Evolutionary conservation across 495 filamentous ascomycete genomes (phyloP), one percentile per base, ranked within the genome.

Genomic region (Podospora pseudoanserina): DNA sequence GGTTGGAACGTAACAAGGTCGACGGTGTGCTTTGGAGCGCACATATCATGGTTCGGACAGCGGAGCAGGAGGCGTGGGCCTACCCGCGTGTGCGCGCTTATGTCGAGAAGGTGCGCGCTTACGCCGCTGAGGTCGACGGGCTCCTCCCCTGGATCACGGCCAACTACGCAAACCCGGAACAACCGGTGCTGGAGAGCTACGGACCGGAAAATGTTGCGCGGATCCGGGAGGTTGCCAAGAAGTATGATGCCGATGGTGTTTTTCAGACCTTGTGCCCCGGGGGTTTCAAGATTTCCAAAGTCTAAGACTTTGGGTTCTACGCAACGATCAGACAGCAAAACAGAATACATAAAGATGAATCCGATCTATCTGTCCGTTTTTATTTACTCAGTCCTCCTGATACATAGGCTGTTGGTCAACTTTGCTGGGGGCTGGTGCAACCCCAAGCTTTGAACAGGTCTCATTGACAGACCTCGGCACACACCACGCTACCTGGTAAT

Each of bases 191-290:
- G 13, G 68, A 59, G 0, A 79, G 84, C n/a, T 87, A 86, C 70
- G 86, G 86, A 0, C 69, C 64, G 62, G 76, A 76, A 27, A 86
- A 81, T 67, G 63, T 84, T 2, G 55, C 64, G 34, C 72, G 68
- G 34, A 68, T 88, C 64, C 70, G 70, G 26, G 63, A 70, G 18
- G 78, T 81, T 4, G 77, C 77, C 0, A 65, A 65, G 39, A 80
- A 79, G 75, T 89, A 86, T 71, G 86, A 87, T 68, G 82, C 82
- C 0, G 30, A 78, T 4, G 74, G 72, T 1, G 74, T 86, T 1
- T 87, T 87, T 67, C 83, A 86, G 79, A 79, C 60, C 30, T 65
- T 79, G 60, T 79, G 83, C 1, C 76, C 73, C 0, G 76, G 78
- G 0, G 77, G 77, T 0, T 81, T 77, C 39, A 79, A 79, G 71